Base-by-base conservation (phyloP, 2,329 filamentous ascomycete species). In the Talaromyces marneffei region DNA sequence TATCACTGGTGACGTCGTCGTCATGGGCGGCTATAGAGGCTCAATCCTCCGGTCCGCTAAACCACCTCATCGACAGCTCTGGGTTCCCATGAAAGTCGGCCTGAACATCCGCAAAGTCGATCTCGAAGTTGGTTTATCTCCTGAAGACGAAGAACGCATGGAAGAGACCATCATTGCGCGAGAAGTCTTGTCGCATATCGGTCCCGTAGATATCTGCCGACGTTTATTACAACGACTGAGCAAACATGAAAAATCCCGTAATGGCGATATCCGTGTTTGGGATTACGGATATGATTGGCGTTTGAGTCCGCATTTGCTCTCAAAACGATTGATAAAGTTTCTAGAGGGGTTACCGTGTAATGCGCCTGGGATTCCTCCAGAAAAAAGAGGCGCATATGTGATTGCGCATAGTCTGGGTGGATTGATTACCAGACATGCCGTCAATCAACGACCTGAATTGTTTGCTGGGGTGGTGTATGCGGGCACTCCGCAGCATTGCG, bases 221-320 rank as follows among this genome's bases (percentile, higher is more conserved):
- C 85, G 91, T 40, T 79, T 97, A 1, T 87, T 97, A 74, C 92
- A 90, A 71, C 87, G 88, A 60, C 75, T 96, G 20, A 83, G 85
- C 55, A 86, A 87, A 33, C 90, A 85, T 66, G 86, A 91, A 12
- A 95, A 95, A 68, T 86, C 85, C 1, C 82, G 84, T 57, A 81
- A 79, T 3, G 91, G 90, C 7, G 87, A 83, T 64, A 78, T 97
- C 5, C 83, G 91, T 52, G 83, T 96, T 0, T 92, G 92, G 80
- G 88, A 97, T 68, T 97, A 93, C 70, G 92, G 92, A 18, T 97
- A 96, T 69, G 93, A 97, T 75, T 97, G 93, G 93, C 84, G 93
- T 16, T 78, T 97, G 40, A 94, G 90, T 65, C 93, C 93, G 0
- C 84, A 88, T 69, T 78, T 91, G 0, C 82, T 94, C 0, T 92